These are phyloP conservation scores for Singerocomus inundabilis DNA, from an alignment of 1,284 basidiomycete species.

Conservation along the genomic window DNA sequence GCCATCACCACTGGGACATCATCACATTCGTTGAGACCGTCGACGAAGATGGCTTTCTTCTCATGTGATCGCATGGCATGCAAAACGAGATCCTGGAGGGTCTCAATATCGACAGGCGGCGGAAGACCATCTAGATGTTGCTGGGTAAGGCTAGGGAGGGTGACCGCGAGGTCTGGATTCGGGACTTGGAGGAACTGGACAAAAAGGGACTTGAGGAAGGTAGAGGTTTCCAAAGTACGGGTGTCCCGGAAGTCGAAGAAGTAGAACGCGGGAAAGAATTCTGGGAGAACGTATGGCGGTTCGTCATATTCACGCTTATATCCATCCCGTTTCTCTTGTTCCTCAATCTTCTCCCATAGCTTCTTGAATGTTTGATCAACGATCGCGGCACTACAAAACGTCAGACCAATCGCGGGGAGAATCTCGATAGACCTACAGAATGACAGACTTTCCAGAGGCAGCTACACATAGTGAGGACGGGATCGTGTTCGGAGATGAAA, in stretches of 20 bases:
- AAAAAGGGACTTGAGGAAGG: constrained; percentile 29
- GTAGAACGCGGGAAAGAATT: constrained; percentile 30
- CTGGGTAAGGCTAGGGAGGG: constrained; percentile 21
- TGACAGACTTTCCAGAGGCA: constrained; percentile 24
- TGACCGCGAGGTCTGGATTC: constrained; percentile 18
- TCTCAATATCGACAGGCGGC: constrained; percentile 16
- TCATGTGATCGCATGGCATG: constrained; percentile 26
- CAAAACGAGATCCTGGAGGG: constrained; percentile 22
- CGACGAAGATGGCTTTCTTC: constrained; percentile 25
- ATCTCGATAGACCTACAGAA: constrained; percentile 18
- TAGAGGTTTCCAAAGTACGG: constrained; percentile 16
- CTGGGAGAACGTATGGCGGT: constrained; percentile 19
- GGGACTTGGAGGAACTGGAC: constrained; percentile 29
- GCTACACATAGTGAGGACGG: constrained; percentile 15
- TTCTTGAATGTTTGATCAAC: constrained; percentile 28
- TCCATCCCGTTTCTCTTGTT: constrained; percentile 22
- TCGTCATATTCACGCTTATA: constrained; percentile 17
- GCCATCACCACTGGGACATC: constrained; percentile 18
- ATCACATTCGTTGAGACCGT: constrained; percentile 30
- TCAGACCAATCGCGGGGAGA: constrained; percentile 7
- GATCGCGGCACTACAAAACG: constrained; percentile 18
- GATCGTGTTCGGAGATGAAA: not conserved
- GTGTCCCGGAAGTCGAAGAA: constrained; percentile 32
- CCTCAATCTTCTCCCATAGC: constrained; percentile 25
- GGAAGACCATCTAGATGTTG: constrained; percentile 18